A percentile compares a stretch with the other conserved stretches of the same genome.
These are phyloP conservation scores for Colletotrichum trifolii DNA, from an alignment of 2,329 filamentous ascomycete species.

Conservation along the genomic window DNA sequence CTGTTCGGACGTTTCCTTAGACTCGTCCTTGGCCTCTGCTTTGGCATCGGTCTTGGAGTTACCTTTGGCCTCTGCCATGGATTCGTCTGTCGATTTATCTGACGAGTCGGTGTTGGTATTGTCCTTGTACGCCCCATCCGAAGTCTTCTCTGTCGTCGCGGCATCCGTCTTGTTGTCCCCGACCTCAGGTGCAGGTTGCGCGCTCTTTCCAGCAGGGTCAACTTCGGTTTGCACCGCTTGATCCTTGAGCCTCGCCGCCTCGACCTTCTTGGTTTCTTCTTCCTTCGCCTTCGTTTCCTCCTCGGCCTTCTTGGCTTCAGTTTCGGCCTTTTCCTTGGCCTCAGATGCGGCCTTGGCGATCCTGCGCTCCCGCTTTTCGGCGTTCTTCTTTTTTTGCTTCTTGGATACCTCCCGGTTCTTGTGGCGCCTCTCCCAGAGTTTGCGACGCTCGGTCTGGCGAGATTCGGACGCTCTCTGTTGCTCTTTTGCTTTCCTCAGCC, in stretches of 20 bases:
- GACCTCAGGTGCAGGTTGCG: background rate
- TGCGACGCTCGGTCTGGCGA: slow-evolving; percentile 57
- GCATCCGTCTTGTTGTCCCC: background rate
- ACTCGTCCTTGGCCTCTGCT: slow-evolving; percentile 28
- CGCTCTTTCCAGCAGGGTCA: background rate
- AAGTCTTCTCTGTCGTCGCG: background rate
- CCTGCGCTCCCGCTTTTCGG: slow-evolving; percentile 46
- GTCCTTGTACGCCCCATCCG: background rate
- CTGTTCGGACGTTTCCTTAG: slow-evolving; percentile 28
- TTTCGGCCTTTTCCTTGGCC: slow-evolving; percentile 36
- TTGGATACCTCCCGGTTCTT: slow-evolving; percentile 54
- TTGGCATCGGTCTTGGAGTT: slow-evolving; percentile 32
- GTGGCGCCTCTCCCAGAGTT: slow-evolving; percentile 61
- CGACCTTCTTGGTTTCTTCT: slow-evolving; percentile 41
- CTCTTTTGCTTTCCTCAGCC: slow-evolving; percentile 61
- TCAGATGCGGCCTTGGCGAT: slow-evolving; percentile 36
- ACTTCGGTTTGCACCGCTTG: slow-evolving; percentile 33
- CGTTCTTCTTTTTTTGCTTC: slow-evolving; percentile 54
- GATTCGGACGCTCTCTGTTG: slow-evolving; percentile 61
- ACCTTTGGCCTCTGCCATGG: slow-evolving; percentile 6
- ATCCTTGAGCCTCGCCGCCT: slow-evolving; percentile 24
- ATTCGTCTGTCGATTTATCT: slow-evolving; percentile 1
- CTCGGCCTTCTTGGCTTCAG: slow-evolving; percentile 39
- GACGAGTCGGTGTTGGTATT: slow-evolving; percentile 6
- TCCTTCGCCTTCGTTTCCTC: slow-evolving; percentile 42